Evolutionary conservation across 306 rosid genomes (phyloP).

Genomic region (Herpetospermum pedunculosum): DNA sequence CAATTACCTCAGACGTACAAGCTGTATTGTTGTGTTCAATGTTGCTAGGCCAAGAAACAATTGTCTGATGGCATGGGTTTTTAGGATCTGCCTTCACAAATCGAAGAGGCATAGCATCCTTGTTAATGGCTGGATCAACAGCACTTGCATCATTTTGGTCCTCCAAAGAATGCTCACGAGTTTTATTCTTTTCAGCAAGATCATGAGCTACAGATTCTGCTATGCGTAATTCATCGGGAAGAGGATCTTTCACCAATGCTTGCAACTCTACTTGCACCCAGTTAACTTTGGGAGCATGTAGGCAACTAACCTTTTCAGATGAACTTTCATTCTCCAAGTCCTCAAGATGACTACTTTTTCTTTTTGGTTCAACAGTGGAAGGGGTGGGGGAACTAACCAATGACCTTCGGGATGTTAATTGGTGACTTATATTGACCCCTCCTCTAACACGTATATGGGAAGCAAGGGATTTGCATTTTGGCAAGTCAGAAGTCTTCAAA

Average conservation of each 20-base stretch:
- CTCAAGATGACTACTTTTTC: constrained; percentile 21
- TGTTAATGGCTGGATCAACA: constrained; percentile 18
- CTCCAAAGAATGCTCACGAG: constrained; percentile 19
- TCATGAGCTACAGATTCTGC: constrained; percentile 35
- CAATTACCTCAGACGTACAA: constrained; percentile 39
- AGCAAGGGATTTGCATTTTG: constrained; percentile 24
- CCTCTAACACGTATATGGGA: constrained; percentile 23
- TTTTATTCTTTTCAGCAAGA: constrained; percentile 19
- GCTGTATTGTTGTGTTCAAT: constrained; percentile 46
- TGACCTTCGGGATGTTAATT: no score
- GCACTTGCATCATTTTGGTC: constrained; percentile 12
- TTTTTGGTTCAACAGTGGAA: no score
- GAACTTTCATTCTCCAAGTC: constrained; percentile 13
- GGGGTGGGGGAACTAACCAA: no score
- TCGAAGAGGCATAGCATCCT: constrained; percentile 16
- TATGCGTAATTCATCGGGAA: constrained; percentile 40
- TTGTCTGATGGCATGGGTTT: constrained; percentile 11
- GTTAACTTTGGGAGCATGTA: constrained; percentile 28
- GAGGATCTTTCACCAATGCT: constrained; percentile 61
- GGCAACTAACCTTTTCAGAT: constrained; percentile 5
- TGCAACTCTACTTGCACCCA: constrained; percentile 34
- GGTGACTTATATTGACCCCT: constrained; percentile 44
- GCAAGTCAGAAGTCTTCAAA: constrained; percentile 11
- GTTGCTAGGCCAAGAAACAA: constrained; percentile 21
- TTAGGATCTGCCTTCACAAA: constrained; percentile 18